Evolutionary conservation across 2,329 filamentous ascomycete species (phyloP).

Genomic region (Rhynchosporium agropyri): DNA sequence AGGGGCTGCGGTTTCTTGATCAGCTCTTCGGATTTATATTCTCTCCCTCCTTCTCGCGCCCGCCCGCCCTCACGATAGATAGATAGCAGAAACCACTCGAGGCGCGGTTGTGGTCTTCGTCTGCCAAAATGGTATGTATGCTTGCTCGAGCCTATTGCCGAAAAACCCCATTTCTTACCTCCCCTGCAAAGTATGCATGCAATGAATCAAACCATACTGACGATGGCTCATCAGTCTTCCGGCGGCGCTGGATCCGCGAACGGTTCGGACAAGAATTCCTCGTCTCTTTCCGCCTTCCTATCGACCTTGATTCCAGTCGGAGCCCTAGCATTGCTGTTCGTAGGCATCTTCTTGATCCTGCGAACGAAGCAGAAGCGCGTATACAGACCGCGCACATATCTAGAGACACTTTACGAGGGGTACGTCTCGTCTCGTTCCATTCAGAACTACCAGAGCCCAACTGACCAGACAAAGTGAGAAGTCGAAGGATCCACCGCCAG

Average conservation of each 20-base stretch:
- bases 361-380: slow-evolving; percentile 50
- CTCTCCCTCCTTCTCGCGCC: too few species aligned
- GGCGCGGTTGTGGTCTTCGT: neutral
- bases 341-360: slow-evolving; percentile 51
- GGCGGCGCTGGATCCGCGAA: slow-evolving; percentile 18
- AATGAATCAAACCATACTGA: too few species aligned
- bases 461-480: slow-evolving; percentile 50
- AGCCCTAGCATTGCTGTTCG: slow-evolving; percentile 46
- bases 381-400: slow-evolving; percentile 57
- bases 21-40: too few species aligned
- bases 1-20: too few species aligned
- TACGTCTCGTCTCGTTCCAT: slow-evolving; percentile 17
- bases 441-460: neutral
- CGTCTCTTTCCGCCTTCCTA: slow-evolving; percentile 46
- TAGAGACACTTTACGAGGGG: slow-evolving; percentile 51
- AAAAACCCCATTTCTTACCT: too few species aligned
- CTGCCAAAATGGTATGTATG: slow-evolving; percentile 15
- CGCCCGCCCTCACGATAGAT: neutral
- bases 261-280: slow-evolving; percentile 16
- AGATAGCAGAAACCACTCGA: neutral
- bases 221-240: too few species aligned
- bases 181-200: too few species aligned
- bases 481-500: slow-evolving; percentile 59
- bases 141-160: too few species aligned
- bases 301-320: slow-evolving; percentile 52